Evolutionary conservation across 768 basidiomycete species (phyloP), one percentile per base, ranked within the genome.

Genomic region (Holtermanniella nyarrowii): DNA sequence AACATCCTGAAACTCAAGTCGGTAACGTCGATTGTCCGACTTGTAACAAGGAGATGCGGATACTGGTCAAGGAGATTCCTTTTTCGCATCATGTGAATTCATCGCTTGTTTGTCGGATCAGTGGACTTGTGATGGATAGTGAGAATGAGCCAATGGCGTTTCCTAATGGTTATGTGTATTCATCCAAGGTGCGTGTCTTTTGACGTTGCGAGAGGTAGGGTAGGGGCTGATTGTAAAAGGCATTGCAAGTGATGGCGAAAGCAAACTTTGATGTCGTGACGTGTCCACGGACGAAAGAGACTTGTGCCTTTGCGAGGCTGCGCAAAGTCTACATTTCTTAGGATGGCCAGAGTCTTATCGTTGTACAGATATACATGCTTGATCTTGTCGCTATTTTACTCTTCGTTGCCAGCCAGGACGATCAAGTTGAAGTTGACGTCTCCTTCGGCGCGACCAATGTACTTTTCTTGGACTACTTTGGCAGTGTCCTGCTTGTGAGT

Each of bases 1-100:
- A 50, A 18, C 62, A 70, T 52, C 66, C 62, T 20, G 56, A 63
- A 26, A 52, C 56, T 41, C 25, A 54, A 3, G 54, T 57, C 2
- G 62, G 70, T 0, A 71, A 71, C 50, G 44, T 63, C 16, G 68
- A 93, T 63, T 99, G 95, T 70, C 95, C 95, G 0, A 83, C 88
- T 3, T 99, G 95, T 71, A 86, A 88, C 16, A 76, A 80, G 39
- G 81, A 82, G 21, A 75, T 91, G 7, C 82, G 83, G 20, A 76
- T 78, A 53, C 79, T 99, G 5, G 88, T 86, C 12, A 76, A 78
- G 51, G 86, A 89, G 57, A 88, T 96, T 0, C 91, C 95, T 1
- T 82, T 80, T 66, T 87, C 86, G 59, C 91, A 97, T 73, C 90
- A 97, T 68, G 82, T 84, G 39, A 96, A 93, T 65, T 93, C 89